Conservation (phyloP, 352 stramenopile species). For the Phytophthora pini region DNA sequence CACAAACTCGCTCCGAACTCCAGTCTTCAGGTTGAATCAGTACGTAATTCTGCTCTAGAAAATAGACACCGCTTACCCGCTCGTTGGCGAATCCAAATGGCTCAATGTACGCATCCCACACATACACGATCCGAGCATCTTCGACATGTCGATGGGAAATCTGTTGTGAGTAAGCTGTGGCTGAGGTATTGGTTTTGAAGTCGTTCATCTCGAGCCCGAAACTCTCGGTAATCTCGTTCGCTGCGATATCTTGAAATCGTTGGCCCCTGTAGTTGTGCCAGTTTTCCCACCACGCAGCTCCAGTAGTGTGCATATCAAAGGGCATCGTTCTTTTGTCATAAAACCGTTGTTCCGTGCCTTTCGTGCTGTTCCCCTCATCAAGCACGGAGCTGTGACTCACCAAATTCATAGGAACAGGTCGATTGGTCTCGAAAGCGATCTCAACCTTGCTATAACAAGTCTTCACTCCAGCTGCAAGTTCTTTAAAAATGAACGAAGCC, state of each 20-base stretch:
- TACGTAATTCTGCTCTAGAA: constrained; percentile 64
- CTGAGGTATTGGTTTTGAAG: constrained; percentile 49
- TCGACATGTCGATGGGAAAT: constrained; percentile 58
- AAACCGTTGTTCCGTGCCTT: constrained; percentile 42
- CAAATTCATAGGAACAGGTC: constrained; percentile 14
- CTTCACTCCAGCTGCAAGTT: constrained; percentile 39
- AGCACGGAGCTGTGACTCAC: constrained; percentile 24
- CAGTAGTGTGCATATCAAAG: constrained; percentile 37
- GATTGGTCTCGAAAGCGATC: constrained; percentile 29
- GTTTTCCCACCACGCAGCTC: constrained; percentile 44
- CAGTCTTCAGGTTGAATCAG: constrained; percentile 46
- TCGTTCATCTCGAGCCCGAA: constrained; percentile 58
- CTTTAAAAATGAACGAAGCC: constrained; percentile 36
- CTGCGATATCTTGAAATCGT: constrained; percentile 28
- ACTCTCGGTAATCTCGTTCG: constrained; percentile 59
- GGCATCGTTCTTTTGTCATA: constrained; percentile 41
- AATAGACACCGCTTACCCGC: constrained; percentile 44
- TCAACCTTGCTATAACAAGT: constrained; percentile 40
- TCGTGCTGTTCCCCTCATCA: constrained; percentile 16
- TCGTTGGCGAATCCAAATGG: constrained; percentile 55
- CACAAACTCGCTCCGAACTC: constrained; percentile 4
- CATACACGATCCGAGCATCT: constrained; percentile 56
- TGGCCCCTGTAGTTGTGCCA: constrained; percentile 37
- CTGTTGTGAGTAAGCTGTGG: constrained; percentile 54
- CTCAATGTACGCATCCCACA: constrained; percentile 60